Evolutionary conservation across 2,329 filamentous ascomycete species (phyloP).

Genomic region (Simplicillium aogashimaense): DNA sequence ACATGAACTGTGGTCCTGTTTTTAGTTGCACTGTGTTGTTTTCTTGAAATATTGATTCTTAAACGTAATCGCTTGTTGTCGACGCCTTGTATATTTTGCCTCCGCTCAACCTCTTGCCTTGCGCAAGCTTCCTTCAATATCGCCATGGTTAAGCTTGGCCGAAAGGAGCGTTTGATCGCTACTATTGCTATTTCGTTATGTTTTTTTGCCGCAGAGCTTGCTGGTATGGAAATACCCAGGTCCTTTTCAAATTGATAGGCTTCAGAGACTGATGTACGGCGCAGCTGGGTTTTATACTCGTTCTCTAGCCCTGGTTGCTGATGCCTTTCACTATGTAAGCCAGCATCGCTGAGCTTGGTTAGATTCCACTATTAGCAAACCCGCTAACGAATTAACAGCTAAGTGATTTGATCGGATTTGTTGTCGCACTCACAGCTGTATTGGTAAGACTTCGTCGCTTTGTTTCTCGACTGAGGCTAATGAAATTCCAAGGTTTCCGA

Average conservation of each 20-base stretch:
- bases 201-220: conserved; percentile 43
- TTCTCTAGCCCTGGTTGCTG: conserved; percentile 63
- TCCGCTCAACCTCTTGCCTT: too few relatives aligned
- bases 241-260: too few relatives aligned
- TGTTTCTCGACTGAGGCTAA: neutral
- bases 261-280: too few relatives aligned
- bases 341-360: neutral
- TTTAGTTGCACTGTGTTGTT: too few relatives aligned
- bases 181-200: conserved; percentile 38
- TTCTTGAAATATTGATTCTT: too few relatives aligned
- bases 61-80: too few relatives aligned
- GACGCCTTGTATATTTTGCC: too few relatives aligned
- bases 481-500: conserved; percentile 40
- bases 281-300: conserved; percentile 58
- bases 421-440: conserved; percentile 55
- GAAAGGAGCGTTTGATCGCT: conserved; percentile 34
- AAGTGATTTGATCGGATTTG: conserved; percentile 61
- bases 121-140: conserved; percentile 5
- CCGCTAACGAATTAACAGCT: conserved; percentile 31
- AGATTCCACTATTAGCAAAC: neutral
- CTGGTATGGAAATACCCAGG: too few relatives aligned
- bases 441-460: conserved; percentile 31
- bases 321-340: conserved; percentile 68
- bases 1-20: too few relatives aligned
- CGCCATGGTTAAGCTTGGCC: conserved; percentile 12